Percentiles rank a stretch among this genome's conserved stretches.
These are phyloP conservation scores for Pseudocercospora musae DNA, from an alignment of 2,329 filamentous ascomycete species.

Conservation along the genomic window DNA sequence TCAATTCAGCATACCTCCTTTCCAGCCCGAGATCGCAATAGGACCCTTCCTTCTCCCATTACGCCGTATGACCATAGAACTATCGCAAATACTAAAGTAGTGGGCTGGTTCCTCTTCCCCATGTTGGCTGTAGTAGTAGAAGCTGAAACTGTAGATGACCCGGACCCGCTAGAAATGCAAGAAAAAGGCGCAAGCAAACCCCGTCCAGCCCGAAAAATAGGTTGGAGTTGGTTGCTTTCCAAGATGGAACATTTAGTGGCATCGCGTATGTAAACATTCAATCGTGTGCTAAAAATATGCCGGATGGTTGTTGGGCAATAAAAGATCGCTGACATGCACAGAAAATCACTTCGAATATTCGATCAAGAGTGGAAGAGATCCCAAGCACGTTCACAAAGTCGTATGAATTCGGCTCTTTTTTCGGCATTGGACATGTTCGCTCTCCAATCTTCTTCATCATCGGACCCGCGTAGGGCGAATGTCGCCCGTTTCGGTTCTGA, in stretches of 20 bases:
- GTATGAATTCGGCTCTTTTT: slow-evolving; percentile 93
- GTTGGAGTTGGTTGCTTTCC: not conserved
- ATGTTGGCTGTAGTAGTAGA: not conserved
- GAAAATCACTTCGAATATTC: not conserved
- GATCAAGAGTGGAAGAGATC: slow-evolving; percentile 87
- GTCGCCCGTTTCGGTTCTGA: slow-evolving; percentile 58
- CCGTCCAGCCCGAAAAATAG: not conserved
- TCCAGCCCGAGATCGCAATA: too few relatives aligned
- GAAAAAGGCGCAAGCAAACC: not conserved
- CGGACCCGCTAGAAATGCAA: not conserved
- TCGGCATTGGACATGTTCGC: slow-evolving; percentile 74
- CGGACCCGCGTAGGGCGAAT: slow-evolving; percentile 29
- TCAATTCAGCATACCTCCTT: too few relatives aligned
- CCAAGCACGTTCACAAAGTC: slow-evolving; percentile 85
- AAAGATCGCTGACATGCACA: not conserved
- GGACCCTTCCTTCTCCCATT: too few relatives aligned
- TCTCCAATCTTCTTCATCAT: slow-evolving; percentile 51
- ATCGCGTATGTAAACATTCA: not conserved
- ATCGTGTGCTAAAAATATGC: slow-evolving; percentile 12
- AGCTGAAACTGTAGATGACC: not conserved
- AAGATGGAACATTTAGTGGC: not conserved
- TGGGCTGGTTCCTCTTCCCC: too few relatives aligned
- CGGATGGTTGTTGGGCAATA: not conserved
- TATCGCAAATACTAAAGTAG: too few relatives aligned
- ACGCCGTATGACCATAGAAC: too few relatives aligned